Conservation (phyloP, 1,284 basidiomycete species). For the Irpex sp. region DNA sequence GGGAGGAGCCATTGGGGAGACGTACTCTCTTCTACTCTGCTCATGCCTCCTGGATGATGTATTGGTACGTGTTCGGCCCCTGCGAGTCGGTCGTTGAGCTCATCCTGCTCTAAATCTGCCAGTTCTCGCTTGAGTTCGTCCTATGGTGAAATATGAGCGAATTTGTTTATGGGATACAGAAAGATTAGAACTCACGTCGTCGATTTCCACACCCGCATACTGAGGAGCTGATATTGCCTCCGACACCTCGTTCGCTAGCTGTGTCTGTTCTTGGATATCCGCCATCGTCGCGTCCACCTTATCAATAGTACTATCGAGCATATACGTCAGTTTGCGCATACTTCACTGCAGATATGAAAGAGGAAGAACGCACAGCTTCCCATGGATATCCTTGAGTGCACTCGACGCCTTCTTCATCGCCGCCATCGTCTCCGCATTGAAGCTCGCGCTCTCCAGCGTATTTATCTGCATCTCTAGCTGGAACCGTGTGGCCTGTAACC, state of each 20-base stretch:
- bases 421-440: conserved; percentile 97
- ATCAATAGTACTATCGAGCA: conserved; percentile 66
- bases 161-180: conserved; percentile 8
- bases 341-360: conserved; percentile 5
- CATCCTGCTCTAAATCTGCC: conserved; percentile 88
- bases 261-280: conserved; percentile 87
- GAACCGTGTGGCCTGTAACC: conserved; percentile 81
- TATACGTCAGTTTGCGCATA: not conserved
- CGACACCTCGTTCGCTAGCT: conserved; percentile 92
- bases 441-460: conserved; percentile 95
- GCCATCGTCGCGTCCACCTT: conserved; percentile 94
- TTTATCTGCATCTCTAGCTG: conserved; percentile 97
- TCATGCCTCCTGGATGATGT: conserved; percentile 71
- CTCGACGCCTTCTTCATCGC: conserved; percentile 97
- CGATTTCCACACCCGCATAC: conserved; percentile 58
- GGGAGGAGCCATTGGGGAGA: conserved; percentile 13
- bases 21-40: conserved; percentile 52
- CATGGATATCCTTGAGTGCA: conserved; percentile 90
- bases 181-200: conserved; percentile 55
- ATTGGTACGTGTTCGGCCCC: conserved; percentile 90
- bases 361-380: conserved; percentile 67
- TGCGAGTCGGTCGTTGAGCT: conserved; percentile 82
- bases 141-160: conserved; percentile 32
- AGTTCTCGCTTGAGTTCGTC: conserved; percentile 83
- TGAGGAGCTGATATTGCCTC: conserved; percentile 87